Evolutionary conservation across 192 early-diverging fungal species (phyloP).

Genomic region (Linderina pennispora): DNA sequence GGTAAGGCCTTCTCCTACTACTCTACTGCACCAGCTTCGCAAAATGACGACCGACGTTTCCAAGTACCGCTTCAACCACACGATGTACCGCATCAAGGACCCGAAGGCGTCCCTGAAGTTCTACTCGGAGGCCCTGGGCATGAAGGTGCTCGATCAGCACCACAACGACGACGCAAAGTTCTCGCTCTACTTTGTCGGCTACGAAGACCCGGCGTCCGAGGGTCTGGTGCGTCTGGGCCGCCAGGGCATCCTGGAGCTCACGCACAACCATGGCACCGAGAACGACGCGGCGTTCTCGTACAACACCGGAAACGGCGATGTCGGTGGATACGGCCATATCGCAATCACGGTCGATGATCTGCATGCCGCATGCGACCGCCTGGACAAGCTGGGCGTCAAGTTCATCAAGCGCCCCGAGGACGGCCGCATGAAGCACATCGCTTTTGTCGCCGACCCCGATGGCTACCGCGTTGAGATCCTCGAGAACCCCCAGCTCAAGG

Average conservation of each 20-base stretch:
- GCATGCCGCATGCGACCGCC: constrained; percentile 67
- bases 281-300: constrained; percentile 56
- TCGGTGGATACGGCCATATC: constrained; percentile 77
- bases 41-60: constrained; percentile 42
- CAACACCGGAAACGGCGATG: constrained; percentile 65
- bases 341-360: constrained; percentile 75
- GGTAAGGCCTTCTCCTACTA: no score
- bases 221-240: constrained; percentile 50
- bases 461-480: constrained; percentile 73
- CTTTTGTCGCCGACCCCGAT: constrained; percentile 80
- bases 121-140: constrained; percentile 70
- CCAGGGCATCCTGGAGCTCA: constrained; percentile 75
- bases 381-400: constrained; percentile 63
- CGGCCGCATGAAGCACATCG: constrained; percentile 78
- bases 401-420: constrained; percentile 71
- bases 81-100: constrained; percentile 83
- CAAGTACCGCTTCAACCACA: constrained; percentile 66
- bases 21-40: constrained; percentile 11
- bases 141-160: constrained; percentile 51
- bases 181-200: constrained; percentile 74
- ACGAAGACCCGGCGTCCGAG: constrained; percentile 44
- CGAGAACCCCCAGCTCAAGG: constrained; percentile 33
- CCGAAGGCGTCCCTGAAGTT: constrained; percentile 68
- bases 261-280: constrained; percentile 83
- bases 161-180: constrained; percentile 40